phyloP scores from a whole-genome alignment of 805 yeast species.

The Candida ficus region DNA sequence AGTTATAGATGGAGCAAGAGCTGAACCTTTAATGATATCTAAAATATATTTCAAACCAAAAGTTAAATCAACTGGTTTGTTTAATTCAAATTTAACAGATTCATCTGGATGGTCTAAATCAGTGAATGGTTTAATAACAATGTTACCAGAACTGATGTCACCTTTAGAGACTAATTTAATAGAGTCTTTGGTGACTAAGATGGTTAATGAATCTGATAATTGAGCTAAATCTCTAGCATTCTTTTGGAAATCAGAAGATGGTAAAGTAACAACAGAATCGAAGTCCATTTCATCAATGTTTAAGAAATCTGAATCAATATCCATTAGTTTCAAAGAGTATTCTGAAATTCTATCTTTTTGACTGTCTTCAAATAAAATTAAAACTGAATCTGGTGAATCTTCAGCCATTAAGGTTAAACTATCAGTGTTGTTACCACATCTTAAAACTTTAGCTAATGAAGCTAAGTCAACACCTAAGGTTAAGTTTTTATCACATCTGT shows the following conservation, averaged over 20 bases:
- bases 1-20: conserved; percentile 71
- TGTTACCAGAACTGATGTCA: conserved; percentile 83
- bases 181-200: conserved; percentile 85
- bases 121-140: conserved; percentile 77
- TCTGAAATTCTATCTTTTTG: conserved; percentile 89
- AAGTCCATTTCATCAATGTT: conserved; percentile 92
- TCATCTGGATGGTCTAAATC: conserved; percentile 79
- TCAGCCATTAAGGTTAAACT: conserved; percentile 85
- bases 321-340: conserved; percentile 88
- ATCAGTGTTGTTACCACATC: conserved; percentile 88
- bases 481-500: conserved; percentile 91
- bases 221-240: conserved; percentile 83
- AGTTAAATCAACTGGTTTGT: conserved; percentile 80
- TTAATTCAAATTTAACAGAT: conserved; percentile 68
- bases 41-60: conserved; percentile 88
- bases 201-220: conserved; percentile 80
- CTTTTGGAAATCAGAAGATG: conserved; percentile 83
- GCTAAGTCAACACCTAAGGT: conserved; percentile 89
- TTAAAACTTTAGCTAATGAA: conserved; percentile 81
- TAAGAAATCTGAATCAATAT: conserved; percentile 90
- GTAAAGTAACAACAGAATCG: conserved; percentile 82
- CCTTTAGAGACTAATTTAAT: conserved; percentile 89
- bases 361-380: conserved; percentile 85
- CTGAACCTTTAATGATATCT: conserved; percentile 88
- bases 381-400: conserved; percentile 74